phyloP scores from a whole-genome alignment of 2,329 filamentous ascomycete genomes.

The Fusarium chaquense region DNA sequence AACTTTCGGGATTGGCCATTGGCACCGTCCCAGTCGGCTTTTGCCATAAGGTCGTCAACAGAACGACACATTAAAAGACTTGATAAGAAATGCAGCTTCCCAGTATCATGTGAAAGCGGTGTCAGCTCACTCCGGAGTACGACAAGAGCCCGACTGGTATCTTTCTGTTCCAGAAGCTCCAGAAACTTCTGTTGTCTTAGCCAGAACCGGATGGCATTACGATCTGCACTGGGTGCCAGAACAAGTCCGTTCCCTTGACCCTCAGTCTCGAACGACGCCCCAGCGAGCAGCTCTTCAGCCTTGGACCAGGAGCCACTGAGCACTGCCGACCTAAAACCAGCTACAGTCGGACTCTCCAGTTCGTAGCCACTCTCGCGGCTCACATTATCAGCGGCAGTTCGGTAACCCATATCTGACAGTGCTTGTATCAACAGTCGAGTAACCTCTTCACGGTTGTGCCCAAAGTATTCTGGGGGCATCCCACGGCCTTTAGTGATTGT shows the following conservation, averaged over 20 bases:
- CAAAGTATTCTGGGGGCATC: conserved; percentile 70
- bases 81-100: conserved; percentile 83
- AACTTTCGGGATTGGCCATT: conserved; percentile 77
- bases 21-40: conserved; percentile 88
- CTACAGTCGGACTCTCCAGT: conserved; percentile 86
- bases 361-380: conserved; percentile 87
- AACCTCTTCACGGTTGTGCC: conserved; percentile 92
- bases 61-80: conserved; percentile 91
- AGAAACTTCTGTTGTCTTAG: conserved; percentile 95
- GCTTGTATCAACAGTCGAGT: conserved; percentile 93
- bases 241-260: conserved; percentile 71
- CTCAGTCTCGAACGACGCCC: conserved; percentile 56
- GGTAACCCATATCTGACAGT: conserved; percentile 88
- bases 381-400: conserved; percentile 78
- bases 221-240: conserved; percentile 79
- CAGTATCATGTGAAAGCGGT: conserved; percentile 82
- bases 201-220: conserved; percentile 85
- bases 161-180: conserved; percentile 83
- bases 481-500: conserved; percentile 19
- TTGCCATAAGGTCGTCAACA: conserved; percentile 78
- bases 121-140: conserved; percentile 92
- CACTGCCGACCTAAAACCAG: conserved; percentile 85
- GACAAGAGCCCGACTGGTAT: conserved; percentile 78
- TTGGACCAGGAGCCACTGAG: conserved; percentile 83
- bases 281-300: conserved; percentile 85